phyloP scores from a whole-genome alignment of 2,329 filamentous ascomycete genomes.

The Cladophialophora chaetospira region DNA sequence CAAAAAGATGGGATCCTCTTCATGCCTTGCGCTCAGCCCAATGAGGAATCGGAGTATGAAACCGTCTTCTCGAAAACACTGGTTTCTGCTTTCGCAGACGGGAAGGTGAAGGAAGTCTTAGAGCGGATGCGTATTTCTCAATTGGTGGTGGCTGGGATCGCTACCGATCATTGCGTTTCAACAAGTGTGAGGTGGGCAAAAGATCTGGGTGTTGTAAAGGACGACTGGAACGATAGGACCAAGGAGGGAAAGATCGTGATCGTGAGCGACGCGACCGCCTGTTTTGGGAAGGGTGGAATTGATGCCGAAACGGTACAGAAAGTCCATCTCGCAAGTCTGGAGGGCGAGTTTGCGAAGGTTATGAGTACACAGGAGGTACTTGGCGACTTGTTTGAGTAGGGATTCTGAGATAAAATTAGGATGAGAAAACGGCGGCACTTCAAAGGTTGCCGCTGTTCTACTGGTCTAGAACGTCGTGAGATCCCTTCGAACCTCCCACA shows the following conservation, averaged over 20 bases:
- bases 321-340: slow-evolving; percentile 49
- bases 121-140: slow-evolving; percentile 40
- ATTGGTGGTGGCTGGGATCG: slow-evolving; percentile 47
- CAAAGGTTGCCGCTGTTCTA: too few species aligned
- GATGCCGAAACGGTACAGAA: slow-evolving; percentile 51
- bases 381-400: slow-evolving; percentile 28
- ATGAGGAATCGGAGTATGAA: slow-evolving; percentile 37
- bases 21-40: slow-evolving; percentile 36
- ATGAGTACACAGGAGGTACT: slow-evolving; percentile 43
- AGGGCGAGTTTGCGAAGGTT: slow-evolving; percentile 50
- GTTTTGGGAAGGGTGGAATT: slow-evolving; percentile 46
- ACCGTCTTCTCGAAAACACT: slow-evolving; percentile 47
- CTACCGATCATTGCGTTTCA: slow-evolving; percentile 54
- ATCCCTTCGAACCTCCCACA: too few species aligned
- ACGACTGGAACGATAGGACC: slow-evolving; percentile 22
- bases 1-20: slow-evolving; percentile 35
- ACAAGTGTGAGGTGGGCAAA: slow-evolving; percentile 52
- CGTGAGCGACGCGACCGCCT: slow-evolving; percentile 48
- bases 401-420: too few species aligned
- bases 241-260: slow-evolving; percentile 29
- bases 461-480: too few species aligned
- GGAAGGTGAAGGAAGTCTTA: slow-evolving; percentile 44
- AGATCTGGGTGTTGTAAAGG: slow-evolving; percentile 48
- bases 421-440: too few species aligned
- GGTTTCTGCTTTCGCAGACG: slow-evolving; percentile 52